Conservation (phyloP, 2,329 filamentous ascomycete genomes). For the Trichophyton simii region DNA sequence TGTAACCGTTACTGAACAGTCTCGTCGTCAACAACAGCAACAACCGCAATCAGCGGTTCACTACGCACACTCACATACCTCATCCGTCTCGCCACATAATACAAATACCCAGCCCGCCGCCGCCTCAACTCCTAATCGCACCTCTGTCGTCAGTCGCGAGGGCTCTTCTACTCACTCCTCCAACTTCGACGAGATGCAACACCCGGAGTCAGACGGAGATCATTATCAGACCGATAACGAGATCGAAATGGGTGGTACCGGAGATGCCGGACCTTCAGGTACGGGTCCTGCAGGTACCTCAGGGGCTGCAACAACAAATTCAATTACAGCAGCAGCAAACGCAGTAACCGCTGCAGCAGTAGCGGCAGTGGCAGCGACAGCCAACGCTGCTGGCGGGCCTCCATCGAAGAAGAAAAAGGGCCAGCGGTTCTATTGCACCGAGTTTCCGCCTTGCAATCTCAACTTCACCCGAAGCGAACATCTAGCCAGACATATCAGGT, state of each 20-base stretch:
- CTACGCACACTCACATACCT: not conserved
- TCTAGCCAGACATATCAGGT: slow-evolving; percentile 86
- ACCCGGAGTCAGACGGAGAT: slow-evolving; percentile 4
- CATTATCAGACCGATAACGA: slow-evolving; percentile 8
- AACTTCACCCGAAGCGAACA: slow-evolving; percentile 96
- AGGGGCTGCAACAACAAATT: slow-evolving; percentile 15
- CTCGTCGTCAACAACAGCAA: not conserved
- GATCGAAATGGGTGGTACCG: slow-evolving; percentile 61
- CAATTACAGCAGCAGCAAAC: too few species aligned
- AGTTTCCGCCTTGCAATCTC: slow-evolving; percentile 83
- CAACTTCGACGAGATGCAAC: slow-evolving; percentile 21
- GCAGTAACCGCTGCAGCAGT: too few species aligned
- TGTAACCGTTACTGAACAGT: not conserved
- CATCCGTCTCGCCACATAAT: not conserved
- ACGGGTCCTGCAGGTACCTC: slow-evolving; percentile 55
- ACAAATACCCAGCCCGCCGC: too few species aligned
- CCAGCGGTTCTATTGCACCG: slow-evolving; percentile 89
- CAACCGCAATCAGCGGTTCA: not conserved
- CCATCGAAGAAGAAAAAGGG: slow-evolving; percentile 92
- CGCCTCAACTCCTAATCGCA: not conserved
- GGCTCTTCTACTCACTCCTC: slow-evolving; percentile 51
- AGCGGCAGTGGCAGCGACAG: slow-evolving; percentile 52
- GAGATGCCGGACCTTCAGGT: slow-evolving; percentile 19
- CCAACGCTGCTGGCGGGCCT: slow-evolving; percentile 36
- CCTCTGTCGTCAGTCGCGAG: slow-evolving; percentile 37